Base-by-base conservation (phyloP, 768 basidiomycete species). In the Suillus bovinus region DNA sequence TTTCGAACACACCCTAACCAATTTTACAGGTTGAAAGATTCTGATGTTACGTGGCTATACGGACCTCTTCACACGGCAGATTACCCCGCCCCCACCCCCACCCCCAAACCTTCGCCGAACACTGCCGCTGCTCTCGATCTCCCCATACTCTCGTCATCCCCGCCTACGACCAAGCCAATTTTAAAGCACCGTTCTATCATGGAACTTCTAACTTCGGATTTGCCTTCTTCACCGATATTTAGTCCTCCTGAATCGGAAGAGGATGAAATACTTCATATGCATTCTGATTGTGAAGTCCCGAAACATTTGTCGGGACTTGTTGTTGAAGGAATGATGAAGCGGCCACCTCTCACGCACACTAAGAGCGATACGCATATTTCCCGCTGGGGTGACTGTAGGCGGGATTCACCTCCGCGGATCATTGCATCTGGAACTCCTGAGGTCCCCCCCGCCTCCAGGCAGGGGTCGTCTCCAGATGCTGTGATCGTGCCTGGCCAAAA, bases 21-120 rank as follows among this genome's bases (percentile, higher is more conserved):
- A 16, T 14, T 31, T 6, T 22, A 4, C 79, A 99, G 96, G 96
- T 87, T 99, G 69, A 99, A 99, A 76, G 96, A 99, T 76, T 95
- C 93, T 7, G 96, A 99, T 74, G 96, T 99, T 44, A 99, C 97
- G 2, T 99, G 96, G 96, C 85, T 99, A 0, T 99, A 99, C 70
- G 96, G 96, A 0, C 96, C 96, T 24, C 80, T 99, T 0, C 96
- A 99, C 74, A 93, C 94, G 1, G 94, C 93, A n/a, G 86, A 88
- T 50, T 93, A 94, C 67, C 91, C 90, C 78, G 81, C 87, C 4
- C 89, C 88, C 4, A 86, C 87, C 0, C 83, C 86, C 2, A 86
- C 85, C 71, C 83, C 82, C 41, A 71, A 70, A 57, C 75, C 80
- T 8, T 75, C 79, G 1, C 77, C 77, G 20, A 76, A 75, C 41